phyloP scores from a whole-genome alignment of 2,329 filamentous ascomycete genomes.

The Thelonectria olida region DNA sequence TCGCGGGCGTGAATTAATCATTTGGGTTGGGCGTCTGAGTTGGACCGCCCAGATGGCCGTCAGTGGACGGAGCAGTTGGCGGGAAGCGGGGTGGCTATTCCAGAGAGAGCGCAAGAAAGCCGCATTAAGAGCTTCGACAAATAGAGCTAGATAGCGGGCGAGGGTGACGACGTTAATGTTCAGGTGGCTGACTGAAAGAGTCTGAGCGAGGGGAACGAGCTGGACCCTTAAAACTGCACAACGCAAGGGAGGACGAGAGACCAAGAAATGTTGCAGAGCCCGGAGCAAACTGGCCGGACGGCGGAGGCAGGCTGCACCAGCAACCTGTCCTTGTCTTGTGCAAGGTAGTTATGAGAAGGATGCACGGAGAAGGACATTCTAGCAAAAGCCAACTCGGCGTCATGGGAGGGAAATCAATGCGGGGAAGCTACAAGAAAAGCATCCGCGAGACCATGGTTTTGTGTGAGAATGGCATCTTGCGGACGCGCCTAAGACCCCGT shows the following conservation, averaged over 20 bases:
- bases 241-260: not conserved
- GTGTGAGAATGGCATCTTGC: constrained; percentile 38
- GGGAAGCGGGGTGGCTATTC: not conserved
- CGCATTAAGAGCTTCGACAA: not conserved
- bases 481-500: not conserved
- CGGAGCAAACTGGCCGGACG: constrained; percentile 40
- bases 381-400: constrained; percentile 33
- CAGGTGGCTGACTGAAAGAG: not conserved
- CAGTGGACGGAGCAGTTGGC: not conserved
- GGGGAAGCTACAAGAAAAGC: constrained; percentile 27
- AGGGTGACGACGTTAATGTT: constrained; percentile 10
- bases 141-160: not conserved
- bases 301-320: constrained; percentile 3
- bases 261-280: constrained; percentile 12
- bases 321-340: not conserved
- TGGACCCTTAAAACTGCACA: constrained; percentile 20
- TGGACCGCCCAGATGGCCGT: not conserved
- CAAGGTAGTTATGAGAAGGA: not conserved
- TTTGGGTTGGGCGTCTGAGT: not conserved
- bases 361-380: constrained; percentile 15
- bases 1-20: not conserved
- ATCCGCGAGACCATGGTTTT: constrained; percentile 35
- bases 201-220: not conserved
- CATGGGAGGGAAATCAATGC: constrained; percentile 16
- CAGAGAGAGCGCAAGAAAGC: constrained; percentile 1